Percentiles rank a stretch among this genome's conserved stretches.
Conservation (phyloP, 2,329 filamentous ascomycete genomes). For the Neonectria sp. region DNA sequence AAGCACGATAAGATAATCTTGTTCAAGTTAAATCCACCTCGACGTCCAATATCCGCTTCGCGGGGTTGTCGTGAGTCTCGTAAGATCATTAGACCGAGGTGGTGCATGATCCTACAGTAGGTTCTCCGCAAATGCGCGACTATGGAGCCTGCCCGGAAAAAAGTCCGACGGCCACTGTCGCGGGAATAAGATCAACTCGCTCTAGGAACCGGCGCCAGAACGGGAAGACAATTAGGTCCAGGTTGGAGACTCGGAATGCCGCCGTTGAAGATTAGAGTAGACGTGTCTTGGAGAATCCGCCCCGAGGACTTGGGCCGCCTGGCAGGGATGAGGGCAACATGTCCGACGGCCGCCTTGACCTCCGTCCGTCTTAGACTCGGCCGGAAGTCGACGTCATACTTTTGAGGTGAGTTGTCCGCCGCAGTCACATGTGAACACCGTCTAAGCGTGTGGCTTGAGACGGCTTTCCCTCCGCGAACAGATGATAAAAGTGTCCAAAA, state of each 20-base stretch:
- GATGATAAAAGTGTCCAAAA: conserved; percentile 15
- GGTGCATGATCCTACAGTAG: neutral
- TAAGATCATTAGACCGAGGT: neutral
- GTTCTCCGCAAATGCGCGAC: conserved; percentile 33
- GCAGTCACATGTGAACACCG: conserved; percentile 8
- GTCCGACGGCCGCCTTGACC: conserved; percentile 11
- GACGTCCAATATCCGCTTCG: conserved; percentile 34
- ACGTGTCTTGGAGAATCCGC: conserved; percentile 6
- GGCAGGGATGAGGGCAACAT: conserved; percentile 15
- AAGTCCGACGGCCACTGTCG: conserved; percentile 32
- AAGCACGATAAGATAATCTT: conserved; percentile 12
- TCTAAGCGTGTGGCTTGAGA: conserved; percentile 6
- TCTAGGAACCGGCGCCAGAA: neutral
- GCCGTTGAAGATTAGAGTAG: conserved; percentile 19
- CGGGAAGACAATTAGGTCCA: neutral
- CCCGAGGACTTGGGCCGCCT: neutral
- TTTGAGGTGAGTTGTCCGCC: conserved; percentile 6
- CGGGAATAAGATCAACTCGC: neutral
- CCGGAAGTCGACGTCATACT: conserved; percentile 9
- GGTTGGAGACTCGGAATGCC: neutral
- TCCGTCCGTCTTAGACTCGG: neutral
- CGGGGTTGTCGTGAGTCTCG: conserved; percentile 29
- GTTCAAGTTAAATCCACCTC: conserved; percentile 22
- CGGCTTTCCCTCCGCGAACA: conserved; percentile 35
- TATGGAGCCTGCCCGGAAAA: conserved; percentile 38